Evolutionary conservation across 225 moss, liverwort and hornwort genomes (phyloP).

Genomic region (Sphagnum tenellum): DNA sequence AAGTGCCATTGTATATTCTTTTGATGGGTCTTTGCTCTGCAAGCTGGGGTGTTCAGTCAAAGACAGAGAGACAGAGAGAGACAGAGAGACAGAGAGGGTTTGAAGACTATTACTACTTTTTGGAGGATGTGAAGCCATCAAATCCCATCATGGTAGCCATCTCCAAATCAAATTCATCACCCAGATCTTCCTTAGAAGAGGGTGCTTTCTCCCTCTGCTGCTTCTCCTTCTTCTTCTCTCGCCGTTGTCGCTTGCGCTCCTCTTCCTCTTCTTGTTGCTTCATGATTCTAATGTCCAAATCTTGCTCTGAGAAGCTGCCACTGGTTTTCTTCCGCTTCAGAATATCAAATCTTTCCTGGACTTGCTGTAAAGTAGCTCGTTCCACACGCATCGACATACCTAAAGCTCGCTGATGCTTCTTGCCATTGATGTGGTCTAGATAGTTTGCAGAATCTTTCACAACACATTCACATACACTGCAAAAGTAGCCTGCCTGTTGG

Average conservation of each 20-base stretch:
- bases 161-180: conserved; percentile 53
- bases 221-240: conserved; percentile 90
- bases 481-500: conserved; percentile 98
- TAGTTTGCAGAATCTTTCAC: conserved; percentile 99
- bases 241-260: conserved; percentile 68
- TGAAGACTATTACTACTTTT: conserved; percentile 14
- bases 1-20: no score
- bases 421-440: conserved; percentile 96
- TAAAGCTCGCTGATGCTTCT: conserved; percentile 94
- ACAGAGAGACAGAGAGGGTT: no score
- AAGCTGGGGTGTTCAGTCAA: no score
- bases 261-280: conserved; percentile 97
- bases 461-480: conserved; percentile 96
- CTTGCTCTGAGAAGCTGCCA: conserved; percentile 74
- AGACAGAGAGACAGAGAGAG: no score
- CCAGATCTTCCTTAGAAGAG: conserved; percentile 34
- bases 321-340: conserved; percentile 84
- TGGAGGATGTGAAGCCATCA: conserved; percentile 79
- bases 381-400: conserved; percentile 99
- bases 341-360: conserved; percentile 84
- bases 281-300: conserved; percentile 72
- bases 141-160: conserved; percentile 87
- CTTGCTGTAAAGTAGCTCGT: conserved; percentile 91
- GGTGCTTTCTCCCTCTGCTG: conserved; percentile 74
- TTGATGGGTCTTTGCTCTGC: no score